Percentiles rank a stretch among this genome's conserved stretches.
Conservation (phyloP, 192 early-diverging fungal species). For the Geranomyces variabilis region DNA sequence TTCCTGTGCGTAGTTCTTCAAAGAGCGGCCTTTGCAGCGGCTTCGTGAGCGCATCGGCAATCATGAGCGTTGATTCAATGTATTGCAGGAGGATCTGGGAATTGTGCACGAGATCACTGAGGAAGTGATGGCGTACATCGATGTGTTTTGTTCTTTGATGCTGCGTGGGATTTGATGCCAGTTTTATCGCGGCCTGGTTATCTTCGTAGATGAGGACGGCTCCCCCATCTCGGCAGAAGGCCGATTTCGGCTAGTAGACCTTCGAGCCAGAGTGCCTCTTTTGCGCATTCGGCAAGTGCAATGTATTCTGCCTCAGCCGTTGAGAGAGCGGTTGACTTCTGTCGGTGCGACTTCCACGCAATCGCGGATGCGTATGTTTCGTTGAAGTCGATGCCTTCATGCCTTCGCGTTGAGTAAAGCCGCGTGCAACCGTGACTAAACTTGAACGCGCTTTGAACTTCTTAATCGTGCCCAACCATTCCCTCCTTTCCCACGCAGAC, state of each 20-base stretch:
- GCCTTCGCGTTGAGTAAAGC: too few relatives aligned
- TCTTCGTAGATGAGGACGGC: constrained; percentile 7
- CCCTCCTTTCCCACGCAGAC: too few relatives aligned
- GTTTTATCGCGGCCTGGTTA: constrained; percentile 24
- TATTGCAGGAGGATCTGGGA: constrained; percentile 18
- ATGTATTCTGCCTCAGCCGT: constrained; percentile 34
- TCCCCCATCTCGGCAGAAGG: neutral
- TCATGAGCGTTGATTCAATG: constrained; percentile 8
- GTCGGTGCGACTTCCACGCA: constrained; percentile 13
- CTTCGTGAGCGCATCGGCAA: constrained; percentile 10
- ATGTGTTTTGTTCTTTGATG: constrained; percentile 46
- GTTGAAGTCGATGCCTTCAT: too few relatives aligned
- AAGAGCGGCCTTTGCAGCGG: neutral
- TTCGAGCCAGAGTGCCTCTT: constrained; percentile 19
- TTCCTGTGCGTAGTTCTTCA: too few relatives aligned
- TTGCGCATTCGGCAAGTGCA: constrained; percentile 15
- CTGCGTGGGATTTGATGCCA: constrained; percentile 30
- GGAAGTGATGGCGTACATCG: constrained; percentile 39
- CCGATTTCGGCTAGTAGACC: constrained; percentile 1
- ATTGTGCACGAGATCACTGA: constrained; percentile 32
- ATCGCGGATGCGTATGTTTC: constrained; percentile 18
- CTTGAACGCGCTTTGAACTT: too few relatives aligned
- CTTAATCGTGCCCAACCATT: too few relatives aligned
- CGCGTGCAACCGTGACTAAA: too few relatives aligned
- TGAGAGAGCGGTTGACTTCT: constrained; percentile 9